phyloP scores from a whole-genome alignment of 2,329 filamentous ascomycete genomes.

The Alternaria conjuncta region DNA sequence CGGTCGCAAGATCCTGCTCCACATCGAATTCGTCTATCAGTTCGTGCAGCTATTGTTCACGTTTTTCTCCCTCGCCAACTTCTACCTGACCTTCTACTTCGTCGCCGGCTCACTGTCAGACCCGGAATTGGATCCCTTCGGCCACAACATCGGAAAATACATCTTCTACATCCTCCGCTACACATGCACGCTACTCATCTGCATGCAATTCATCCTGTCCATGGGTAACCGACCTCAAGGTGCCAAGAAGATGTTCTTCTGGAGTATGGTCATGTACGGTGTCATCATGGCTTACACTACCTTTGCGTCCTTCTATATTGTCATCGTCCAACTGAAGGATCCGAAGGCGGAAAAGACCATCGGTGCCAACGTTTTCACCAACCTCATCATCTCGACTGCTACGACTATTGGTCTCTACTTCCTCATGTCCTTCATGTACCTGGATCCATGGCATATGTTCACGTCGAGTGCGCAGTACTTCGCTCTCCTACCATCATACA shows the following conservation, averaged over 20 bases:
- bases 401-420: conserved; percentile 95
- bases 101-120: conserved; percentile 90
- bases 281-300: conserved; percentile 96
- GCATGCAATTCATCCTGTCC: conserved; percentile 93
- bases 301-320: conserved; percentile 87
- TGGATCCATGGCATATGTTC: conserved; percentile 99
- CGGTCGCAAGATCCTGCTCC: conserved; percentile 85
- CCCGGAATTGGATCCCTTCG: conserved; percentile 83
- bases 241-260: conserved; percentile 86
- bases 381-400: conserved; percentile 86
- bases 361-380: conserved; percentile 91
- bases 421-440: conserved; percentile 92
- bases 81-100: conserved; percentile 99
- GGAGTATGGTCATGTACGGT: conserved; percentile 86
- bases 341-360: conserved; percentile 62
- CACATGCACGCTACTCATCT: conserved; percentile 83
- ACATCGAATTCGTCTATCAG: conserved; percentile 96
- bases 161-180: conserved; percentile 91
- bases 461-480: conserved; percentile 93
- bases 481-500: conserved; percentile 86
- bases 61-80: conserved; percentile 97
- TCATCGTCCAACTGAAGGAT: conserved; percentile 75
- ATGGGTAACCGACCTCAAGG: conserved; percentile 97
- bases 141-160: conserved; percentile 80
- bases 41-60: conserved; percentile 92